Percentiles rank a stretch among this genome's conserved stretches.
Evolutionary conservation across 2,329 filamentous ascomycete species (phyloP).

Genomic region (Mariannaea elegans): DNA sequence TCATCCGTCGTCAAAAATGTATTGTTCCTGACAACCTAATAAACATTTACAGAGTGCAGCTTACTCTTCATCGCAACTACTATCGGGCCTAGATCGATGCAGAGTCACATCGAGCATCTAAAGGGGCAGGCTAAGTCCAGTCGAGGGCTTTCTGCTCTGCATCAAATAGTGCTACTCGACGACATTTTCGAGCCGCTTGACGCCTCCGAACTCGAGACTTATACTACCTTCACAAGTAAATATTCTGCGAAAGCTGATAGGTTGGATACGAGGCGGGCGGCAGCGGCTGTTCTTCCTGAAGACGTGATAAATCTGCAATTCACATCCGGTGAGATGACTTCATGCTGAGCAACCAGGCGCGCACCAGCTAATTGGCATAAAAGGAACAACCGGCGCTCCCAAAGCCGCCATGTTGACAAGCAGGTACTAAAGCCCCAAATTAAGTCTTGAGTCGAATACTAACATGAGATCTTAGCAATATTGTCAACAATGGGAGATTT

Average conservation of each 20-base stretch:
- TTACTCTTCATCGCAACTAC: conserved; percentile 9
- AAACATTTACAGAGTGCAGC: conserved; percentile 5
- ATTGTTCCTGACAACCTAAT: too few relatives aligned
- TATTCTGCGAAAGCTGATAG: background rate
- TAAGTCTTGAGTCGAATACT: background rate
- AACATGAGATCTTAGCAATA: conserved; percentile 29
- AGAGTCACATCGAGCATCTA: background rate
- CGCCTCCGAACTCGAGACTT: background rate
- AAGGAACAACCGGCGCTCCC: conserved; percentile 26
- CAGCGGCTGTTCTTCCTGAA: background rate
- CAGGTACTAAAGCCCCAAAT: background rate
- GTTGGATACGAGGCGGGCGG: background rate
- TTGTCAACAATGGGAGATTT: conserved; percentile 67
- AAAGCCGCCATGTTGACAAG: conserved; percentile 29
- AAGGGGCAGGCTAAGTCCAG: background rate
- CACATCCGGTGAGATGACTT: conserved; percentile 8
- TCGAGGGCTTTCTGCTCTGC: background rate
- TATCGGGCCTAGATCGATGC: conserved; percentile 7
- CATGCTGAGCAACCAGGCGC: background rate
- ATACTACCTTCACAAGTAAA: background rate
- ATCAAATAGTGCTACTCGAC: background rate
- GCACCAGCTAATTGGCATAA: background rate
- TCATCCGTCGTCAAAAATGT: too few relatives aligned
- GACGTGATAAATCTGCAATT: conserved; percentile 29
- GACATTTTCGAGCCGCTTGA: background rate